Evolutionary conservation across 139 green algal genomes (phyloP), one percentile per base, ranked within the genome.

Genomic region (Tetradesmus lagerheimii): DNA sequence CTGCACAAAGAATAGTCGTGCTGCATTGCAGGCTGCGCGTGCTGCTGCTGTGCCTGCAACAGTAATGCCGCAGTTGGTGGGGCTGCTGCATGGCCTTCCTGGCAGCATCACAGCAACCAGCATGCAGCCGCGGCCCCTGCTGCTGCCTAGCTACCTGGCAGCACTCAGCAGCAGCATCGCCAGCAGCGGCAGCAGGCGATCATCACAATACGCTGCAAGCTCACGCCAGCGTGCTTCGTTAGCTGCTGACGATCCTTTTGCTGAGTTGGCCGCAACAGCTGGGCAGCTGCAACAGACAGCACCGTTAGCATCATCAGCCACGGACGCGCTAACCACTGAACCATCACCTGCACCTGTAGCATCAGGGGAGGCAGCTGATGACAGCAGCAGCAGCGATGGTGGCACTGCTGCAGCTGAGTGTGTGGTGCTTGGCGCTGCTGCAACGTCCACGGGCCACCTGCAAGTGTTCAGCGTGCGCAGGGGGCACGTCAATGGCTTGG

Each of bases 11-110:
- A 18, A 4, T 71, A 9, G 57, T 18, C 31, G 57, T 71, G 23
- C 57, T 71, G 57, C 74, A 23, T 16, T 75, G 57, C 77, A 90
- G 86, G 76, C 75, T 35, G 47, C 86, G 16, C 50, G 53, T 43
- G 53, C 53, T 57, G 18, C 77, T 67, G 50, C 57, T n/a, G 57
- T 16, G 4, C 89, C 89, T 37, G 78, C 77, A 25, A 35, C 91
- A 16, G 66, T 64, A 25, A 9, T 75, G 9, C 91, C 93, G 0
- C 78, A 78, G 53, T 81, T 94, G 38, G 38, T 89, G 27, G 94
- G 94, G 39, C 89, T 96, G 81, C 90, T 96, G 86, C 92, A 96
- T 85, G 93, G 84, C 29, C 92, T 97, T 67, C 91, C 94, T 14
- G 74, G 91, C 78, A 78, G 81, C 23, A 88, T 96, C 43, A 95